These are phyloP conservation scores for Schizothecium vesticola DNA, from an alignment of 495 filamentous ascomycete species.

Conservation along the genomic window DNA sequence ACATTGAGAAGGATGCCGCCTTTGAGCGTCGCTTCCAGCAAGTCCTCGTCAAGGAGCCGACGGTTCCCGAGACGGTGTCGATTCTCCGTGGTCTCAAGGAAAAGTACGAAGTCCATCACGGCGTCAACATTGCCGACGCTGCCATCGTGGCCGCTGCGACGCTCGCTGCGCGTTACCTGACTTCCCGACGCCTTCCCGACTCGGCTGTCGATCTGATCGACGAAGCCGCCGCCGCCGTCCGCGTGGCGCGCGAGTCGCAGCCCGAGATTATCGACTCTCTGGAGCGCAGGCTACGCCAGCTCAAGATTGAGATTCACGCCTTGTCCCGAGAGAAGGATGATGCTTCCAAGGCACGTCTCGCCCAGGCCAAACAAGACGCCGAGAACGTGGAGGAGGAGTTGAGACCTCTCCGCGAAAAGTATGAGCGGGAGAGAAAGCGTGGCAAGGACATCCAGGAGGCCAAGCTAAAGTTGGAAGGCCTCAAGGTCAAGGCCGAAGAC, in stretches of 20 bases:
- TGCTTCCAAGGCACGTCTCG: constrained; percentile 74
- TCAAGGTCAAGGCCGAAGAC: constrained; percentile 86
- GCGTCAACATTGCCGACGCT: constrained; percentile 89
- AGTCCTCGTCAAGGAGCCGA: constrained; percentile 89
- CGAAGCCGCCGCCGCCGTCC: constrained; percentile 89
- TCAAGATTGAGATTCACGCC: constrained; percentile 95
- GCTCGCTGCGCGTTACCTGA: constrained; percentile 87
- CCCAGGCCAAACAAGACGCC: constrained; percentile 78
- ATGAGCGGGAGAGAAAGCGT: constrained; percentile 83
- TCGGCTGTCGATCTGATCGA: constrained; percentile 95
- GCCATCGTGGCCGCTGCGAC: constrained; percentile 88
- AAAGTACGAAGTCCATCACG: constrained; percentile 95
- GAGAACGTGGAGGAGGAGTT: constrained; percentile 90
- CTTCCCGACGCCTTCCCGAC: constrained; percentile 82
- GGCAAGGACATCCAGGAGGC: constrained; percentile 88
- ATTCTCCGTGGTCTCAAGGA: constrained; percentile 96
- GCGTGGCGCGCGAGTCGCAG: constrained; percentile 91
- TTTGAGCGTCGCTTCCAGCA: constrained; percentile 99
- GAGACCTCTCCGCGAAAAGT: constrained; percentile 87
- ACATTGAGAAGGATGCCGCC: constrained; percentile 96
- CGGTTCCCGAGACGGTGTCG: constrained; percentile 83
- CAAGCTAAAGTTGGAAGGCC: constrained; percentile 86
- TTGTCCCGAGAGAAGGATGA: constrained; percentile 91
- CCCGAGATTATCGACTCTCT: constrained; percentile 91
- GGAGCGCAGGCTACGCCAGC: constrained; percentile 78